Base-by-base conservation (phyloP, 108 stramenopile species). In the Stephanodiscus triporus region DNA sequence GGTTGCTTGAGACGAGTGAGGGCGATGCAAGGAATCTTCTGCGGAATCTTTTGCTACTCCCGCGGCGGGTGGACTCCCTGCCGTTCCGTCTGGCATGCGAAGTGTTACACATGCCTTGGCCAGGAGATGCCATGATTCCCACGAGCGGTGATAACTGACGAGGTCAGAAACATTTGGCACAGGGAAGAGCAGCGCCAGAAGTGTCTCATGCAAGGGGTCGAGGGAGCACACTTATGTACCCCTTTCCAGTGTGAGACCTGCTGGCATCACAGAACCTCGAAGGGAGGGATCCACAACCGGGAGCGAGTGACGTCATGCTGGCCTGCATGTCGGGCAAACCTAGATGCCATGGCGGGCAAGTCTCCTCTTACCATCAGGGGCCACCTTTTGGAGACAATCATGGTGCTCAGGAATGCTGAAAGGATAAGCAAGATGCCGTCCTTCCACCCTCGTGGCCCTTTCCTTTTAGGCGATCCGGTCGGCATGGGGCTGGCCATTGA, bases 211-310 rank as follows among this genome's bases (percentile, higher is more conserved):
- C 69, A 72, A n/a, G 63, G 56, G 1, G 49, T 51, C 4, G 47
- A 43, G 0, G 68, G 68, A 1, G 84, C 83, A 19, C 69, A 82
- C 54, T 16, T 78, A 13, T 67, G 68, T 36, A 32, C 47, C 2
- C 68, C 76, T 2, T 86, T 90, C 54, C 81, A 85, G 62, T 90
- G 89, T 65, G 78, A 84, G 9, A 4, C 62, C 0, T 90, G 89
- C 66, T 83, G 83, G 68, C 76, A 85, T 24, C 10, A n/a, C n/a
- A 36, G 1, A 84, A 86, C 14, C 17, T 87, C 0, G 45, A 66
- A 24, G 51, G 68, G 0, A 14, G 77, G 6, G 0, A 59, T 16
- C 20, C 60, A 11, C 0, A 2, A n/a, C n/a, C n/a, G 9, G 19
- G 19, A 2, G 43, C 19, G 0, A 30, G 24, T 2, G 57, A 75